These are phyloP conservation scores for Penicillium lividum DNA, from an alignment of 495 filamentous ascomycete species.

Conservation along the genomic window DNA sequence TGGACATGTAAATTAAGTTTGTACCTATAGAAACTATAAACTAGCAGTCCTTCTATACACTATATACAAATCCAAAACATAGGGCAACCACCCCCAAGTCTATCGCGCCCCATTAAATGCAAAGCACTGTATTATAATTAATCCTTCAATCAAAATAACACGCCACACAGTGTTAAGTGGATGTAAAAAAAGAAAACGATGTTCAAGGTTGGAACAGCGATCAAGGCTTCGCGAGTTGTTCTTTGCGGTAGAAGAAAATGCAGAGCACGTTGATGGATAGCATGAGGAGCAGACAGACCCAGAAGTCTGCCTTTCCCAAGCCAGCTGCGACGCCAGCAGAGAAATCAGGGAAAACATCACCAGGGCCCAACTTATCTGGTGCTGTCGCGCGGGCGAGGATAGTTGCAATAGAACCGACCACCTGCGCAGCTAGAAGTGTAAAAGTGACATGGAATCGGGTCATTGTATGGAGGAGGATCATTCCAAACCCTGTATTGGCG, in stretches of 20 bases:
- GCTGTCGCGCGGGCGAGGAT: slow-evolving; percentile 52
- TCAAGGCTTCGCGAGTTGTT: slow-evolving; percentile 68
- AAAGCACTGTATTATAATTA: slow-evolving; percentile 15
- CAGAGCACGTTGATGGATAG: slow-evolving; percentile 59
- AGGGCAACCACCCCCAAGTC: slow-evolving; percentile 1
- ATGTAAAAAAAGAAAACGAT: slow-evolving; percentile 7
- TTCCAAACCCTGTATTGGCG: slow-evolving; percentile 41
- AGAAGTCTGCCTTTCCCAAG: slow-evolving; percentile 53
- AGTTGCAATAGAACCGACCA: slow-evolving; percentile 52
- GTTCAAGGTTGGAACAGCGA: slow-evolving; percentile 6
- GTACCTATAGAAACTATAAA: slow-evolving; percentile 4
- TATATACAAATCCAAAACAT: slow-evolving; percentile 14
- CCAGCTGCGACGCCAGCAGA: slow-evolving; percentile 43
- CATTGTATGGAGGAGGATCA: slow-evolving; percentile 51
- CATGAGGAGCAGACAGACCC: slow-evolving; percentile 56
- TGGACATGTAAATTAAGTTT: not conserved
- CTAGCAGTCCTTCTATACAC: slow-evolving; percentile 8
- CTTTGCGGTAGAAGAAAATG: slow-evolving; percentile 58
- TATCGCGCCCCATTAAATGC: slow-evolving; percentile 2
- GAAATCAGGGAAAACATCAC: slow-evolving; percentile 65
- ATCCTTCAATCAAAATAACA: slow-evolving; percentile 5
- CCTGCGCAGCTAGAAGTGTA: slow-evolving; percentile 49
- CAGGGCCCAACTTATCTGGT: slow-evolving; percentile 59
- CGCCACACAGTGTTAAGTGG: not conserved
- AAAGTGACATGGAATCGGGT: slow-evolving; percentile 52